phyloP scores from a whole-genome alignment of 371 early-diverging fungal genomes.

The Dipsacomyces acuminosporus region DNA sequence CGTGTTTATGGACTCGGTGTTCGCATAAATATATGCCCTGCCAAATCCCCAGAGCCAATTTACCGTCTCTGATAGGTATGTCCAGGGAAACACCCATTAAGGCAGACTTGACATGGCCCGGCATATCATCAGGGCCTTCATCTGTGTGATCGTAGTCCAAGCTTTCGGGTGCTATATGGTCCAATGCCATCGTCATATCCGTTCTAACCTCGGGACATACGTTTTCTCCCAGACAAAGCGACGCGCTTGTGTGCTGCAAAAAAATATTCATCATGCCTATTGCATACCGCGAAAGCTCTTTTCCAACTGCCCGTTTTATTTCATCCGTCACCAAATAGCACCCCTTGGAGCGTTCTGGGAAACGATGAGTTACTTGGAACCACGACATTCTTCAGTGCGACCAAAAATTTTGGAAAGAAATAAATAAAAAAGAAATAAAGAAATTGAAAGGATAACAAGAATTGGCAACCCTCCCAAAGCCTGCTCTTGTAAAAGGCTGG shows the following conservation, averaged over 20 bases:
- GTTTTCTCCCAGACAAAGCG: slow-evolving; percentile 84
- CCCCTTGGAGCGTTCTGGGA: slow-evolving; percentile 62
- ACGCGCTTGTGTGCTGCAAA: slow-evolving; percentile 87
- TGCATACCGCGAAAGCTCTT: slow-evolving; percentile 59
- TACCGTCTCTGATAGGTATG: slow-evolving; percentile 80
- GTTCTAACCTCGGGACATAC: slow-evolving; percentile 71
- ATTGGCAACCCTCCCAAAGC: no score
- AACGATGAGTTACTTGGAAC: slow-evolving; percentile 57
- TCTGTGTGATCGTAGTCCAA: slow-evolving; percentile 73
- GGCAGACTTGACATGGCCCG: slow-evolving; percentile 83
- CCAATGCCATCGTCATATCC: slow-evolving; percentile 79
- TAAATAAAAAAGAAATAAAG: no score
- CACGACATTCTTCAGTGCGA: slow-evolving; percentile 60
- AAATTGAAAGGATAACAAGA: no score
- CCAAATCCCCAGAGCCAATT: slow-evolving; percentile 81
- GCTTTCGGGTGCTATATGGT: slow-evolving; percentile 73
- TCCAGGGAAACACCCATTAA: slow-evolving; percentile 80
- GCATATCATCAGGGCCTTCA: slow-evolving; percentile 65
- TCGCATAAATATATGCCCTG: slow-evolving; percentile 60
- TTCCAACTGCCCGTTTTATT: slow-evolving; percentile 56
- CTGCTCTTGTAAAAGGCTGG: no score
- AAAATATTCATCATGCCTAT: slow-evolving; percentile 87
- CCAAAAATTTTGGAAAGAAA: no score
- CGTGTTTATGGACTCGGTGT: slow-evolving; percentile 28
- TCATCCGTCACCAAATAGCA: slow-evolving; percentile 79